Conservation (phyloP, 2,329 filamentous ascomycete species). For the Ophiostoma perfectum region DNA sequence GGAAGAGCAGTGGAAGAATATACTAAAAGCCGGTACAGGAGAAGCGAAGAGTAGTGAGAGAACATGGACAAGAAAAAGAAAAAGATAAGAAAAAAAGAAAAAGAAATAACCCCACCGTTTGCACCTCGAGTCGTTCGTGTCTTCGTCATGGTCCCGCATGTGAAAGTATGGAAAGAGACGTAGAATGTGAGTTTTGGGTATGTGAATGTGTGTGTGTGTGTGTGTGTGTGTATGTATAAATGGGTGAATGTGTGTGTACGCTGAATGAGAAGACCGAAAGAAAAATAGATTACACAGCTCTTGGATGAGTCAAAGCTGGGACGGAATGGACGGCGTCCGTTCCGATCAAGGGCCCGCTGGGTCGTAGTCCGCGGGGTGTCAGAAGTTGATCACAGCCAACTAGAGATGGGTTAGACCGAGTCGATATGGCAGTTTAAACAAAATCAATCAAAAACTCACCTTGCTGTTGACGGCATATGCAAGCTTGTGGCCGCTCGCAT, state of each 20-base stretch:
- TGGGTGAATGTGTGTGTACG: background rate
- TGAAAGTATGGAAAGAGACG: slow-evolving; percentile 9
- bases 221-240: background rate
- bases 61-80: background rate
- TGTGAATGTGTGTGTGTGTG: background rate
- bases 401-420: too few relatives aligned
- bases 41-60: background rate
- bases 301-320: background rate
- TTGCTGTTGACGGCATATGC: slow-evolving; percentile 58
- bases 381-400: slow-evolving; percentile 29
- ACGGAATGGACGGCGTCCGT: background rate
- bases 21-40: background rate
- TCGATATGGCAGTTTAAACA: too few relatives aligned
- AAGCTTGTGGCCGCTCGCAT: slow-evolving; percentile 55
- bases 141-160: slow-evolving; percentile 25
- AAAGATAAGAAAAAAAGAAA: slow-evolving; percentile 11
- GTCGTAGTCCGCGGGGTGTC: slow-evolving; percentile 13
- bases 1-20: background rate
- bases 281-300: slow-evolving; percentile 9
- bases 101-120: slow-evolving; percentile 17
- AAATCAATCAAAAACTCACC: background rate
- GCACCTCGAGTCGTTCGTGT: slow-evolving; percentile 21
- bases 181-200: background rate
- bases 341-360: background rate
- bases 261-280: slow-evolving; percentile 7